Evolutionary conservation across 2,329 filamentous ascomycete genomes (phyloP), one percentile per base, ranked within the genome.

Genomic region (Aphanocladium album): DNA sequence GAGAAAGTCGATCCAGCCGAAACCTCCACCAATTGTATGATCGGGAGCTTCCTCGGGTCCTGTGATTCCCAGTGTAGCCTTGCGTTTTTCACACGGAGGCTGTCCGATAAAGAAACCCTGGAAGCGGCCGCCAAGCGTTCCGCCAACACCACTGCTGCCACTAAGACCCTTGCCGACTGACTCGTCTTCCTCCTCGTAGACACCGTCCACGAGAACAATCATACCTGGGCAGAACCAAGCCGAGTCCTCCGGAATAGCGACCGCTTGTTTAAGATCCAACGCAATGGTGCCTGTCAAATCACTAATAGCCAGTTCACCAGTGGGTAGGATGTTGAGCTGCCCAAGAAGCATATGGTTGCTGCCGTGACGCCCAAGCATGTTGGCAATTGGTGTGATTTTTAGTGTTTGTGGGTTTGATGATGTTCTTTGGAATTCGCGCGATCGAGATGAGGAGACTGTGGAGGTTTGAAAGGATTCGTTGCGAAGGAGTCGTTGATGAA

Each of bases 1-100:
- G 1, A 98, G 80, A 70, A 98, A 99, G 73, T 98, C 95, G 57
- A 96, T 92, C 93, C 95, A 99, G 47, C 95, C 95, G 70, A 98
- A 97, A 1, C 90, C 91, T 61, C 90, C 90, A 30, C 88, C 89
- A 46, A 89, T 85, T 43, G 84, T 86, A 63, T 84, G 79, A 62
- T 84, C 82, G 21, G 78, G 75, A 12, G 81, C 80, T n/a, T 80
- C 79, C 23, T 86, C 83, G 2, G 77, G 80, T 17, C 80, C 83
- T 60, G 80, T 84, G 54, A 89, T 84, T 11, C 93, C 93, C 3
- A 97, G 79, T 0, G 92, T 95, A 14, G 85, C 83, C 54, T 88
- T 86, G 43, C 95, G 84, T 69, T 89, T 88, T 76, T 99, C 95
- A 66, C 91, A 93, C 0, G 93, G 93, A 3, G 96, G 95, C 55